Evolutionary conservation across 257 asterid species (phyloP), one percentile per base, ranked within the genome.

Genomic region (Misopates orontium): DNA sequence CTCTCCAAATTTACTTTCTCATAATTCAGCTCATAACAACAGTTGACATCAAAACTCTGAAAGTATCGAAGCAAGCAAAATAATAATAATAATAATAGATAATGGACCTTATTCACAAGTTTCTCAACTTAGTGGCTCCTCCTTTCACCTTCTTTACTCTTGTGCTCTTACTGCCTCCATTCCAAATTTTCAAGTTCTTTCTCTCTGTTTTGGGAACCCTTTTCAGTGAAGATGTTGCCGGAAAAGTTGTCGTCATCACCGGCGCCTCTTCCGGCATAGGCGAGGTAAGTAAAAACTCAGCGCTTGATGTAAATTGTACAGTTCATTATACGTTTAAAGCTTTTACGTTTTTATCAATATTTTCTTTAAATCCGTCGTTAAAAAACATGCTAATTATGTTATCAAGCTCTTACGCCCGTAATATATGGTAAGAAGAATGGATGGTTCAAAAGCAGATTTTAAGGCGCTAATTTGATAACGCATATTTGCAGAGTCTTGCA

Each of bases 181-280:
- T 79, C 62, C 89, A 78, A 9, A 1, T 75, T 50, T 77, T 88
- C 86, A 90, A 83, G 79, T 73, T 71, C 73, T 80, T 84, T 61
- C 80, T 82, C 58, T 88, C 95, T 6, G 4, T 79, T 23, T 28
- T 83, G 41, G 80, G 80, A 7, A 22, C 85, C 68, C 12, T 88
- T 51, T 85, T 81, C 80, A 40, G 70, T 22, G 97, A 92, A 24
- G 85, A 89, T 44, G 69, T 92, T 53, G 69, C 86, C 75, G 88
- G 87, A 4, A 92, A 89, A 59, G 97, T 87, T 44, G 81, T 89
- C 51, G 2, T 89, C 71, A 87, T 89, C 64, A 89, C 96, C 59
- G 97, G 97, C 5, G 96, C 98, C 68, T 92, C 98, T 70, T 87
- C 98, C 24, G 94, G 97, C 76, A 87, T 92, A 28, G 98, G 98